phyloP scores from a whole-genome alignment of 169 alveolate genomes.

The Plasmodium sp. region DNA sequence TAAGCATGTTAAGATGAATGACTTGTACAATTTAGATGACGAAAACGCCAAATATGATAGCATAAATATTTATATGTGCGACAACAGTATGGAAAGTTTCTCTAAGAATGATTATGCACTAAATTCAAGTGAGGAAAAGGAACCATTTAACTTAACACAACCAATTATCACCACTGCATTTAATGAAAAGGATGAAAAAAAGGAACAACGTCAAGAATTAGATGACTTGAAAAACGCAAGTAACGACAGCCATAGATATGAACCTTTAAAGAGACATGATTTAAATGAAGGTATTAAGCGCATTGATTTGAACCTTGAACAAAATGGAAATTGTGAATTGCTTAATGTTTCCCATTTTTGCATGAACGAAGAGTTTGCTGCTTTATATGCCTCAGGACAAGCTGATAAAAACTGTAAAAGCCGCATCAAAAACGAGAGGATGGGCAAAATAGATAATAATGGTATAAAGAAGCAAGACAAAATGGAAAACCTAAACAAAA shows the following conservation, averaged over 20 bases:
- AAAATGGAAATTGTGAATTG: neutral
- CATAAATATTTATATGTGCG: constrained; percentile 46
- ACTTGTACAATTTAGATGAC: constrained; percentile 28
- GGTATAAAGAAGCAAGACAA: neutral
- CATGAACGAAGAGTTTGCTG: neutral
- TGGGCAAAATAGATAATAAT: constrained; percentile 1
- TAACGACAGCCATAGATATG: neutral
- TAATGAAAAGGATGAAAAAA: constrained; percentile 3
- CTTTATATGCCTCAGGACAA: neutral
- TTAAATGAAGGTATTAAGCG: neutral
- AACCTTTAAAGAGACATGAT: constrained; percentile 1
- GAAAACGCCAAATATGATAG: constrained; percentile 51
- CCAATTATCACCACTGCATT: neutral
- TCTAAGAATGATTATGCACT: constrained; percentile 9
- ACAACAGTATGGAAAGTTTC: constrained; percentile 15
- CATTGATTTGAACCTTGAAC: constrained; percentile 7
- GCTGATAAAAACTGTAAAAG: constrained; percentile 5
- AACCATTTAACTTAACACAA: constrained; percentile 20
- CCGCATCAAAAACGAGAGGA: neutral
- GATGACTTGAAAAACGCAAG: neutral
- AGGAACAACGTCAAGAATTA: neutral
- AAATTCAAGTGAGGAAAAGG: constrained; percentile 6
- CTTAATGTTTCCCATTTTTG: constrained; percentile 1
- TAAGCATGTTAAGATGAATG: constrained; percentile 40
- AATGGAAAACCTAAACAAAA: constrained; percentile 4